phyloP scores from a whole-genome alignment of 225 moss, liverwort and hornwort species.

The Sphagnum contortum region DNA sequence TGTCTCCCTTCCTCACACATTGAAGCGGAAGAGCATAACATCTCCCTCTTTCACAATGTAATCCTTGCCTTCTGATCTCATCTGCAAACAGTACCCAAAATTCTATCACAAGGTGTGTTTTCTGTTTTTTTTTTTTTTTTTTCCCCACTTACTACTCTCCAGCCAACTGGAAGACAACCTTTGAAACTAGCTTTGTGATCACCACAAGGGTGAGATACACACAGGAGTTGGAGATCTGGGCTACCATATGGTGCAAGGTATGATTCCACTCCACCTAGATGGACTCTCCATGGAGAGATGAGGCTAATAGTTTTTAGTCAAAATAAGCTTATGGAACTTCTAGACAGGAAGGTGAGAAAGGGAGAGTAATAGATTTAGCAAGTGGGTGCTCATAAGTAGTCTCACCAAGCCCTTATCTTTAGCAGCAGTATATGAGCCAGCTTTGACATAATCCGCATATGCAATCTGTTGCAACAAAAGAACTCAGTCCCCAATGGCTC shows the following conservation, averaged over 20 bases:
- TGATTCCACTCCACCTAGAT: no score
- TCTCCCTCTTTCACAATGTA: conserved; percentile 93
- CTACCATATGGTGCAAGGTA: no score
- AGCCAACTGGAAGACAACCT: neutral
- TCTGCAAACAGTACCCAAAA: conserved; percentile 24
- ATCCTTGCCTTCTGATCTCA: conserved; percentile 95
- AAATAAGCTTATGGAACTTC: neutral
- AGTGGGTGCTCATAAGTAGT: neutral
- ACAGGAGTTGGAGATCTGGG: no score
- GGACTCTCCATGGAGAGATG: no score
- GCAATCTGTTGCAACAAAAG: conserved; percentile 37
- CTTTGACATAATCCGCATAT: conserved; percentile 76
- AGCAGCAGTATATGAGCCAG: conserved; percentile 58
- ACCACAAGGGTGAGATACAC: neutral
- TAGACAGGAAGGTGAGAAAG: neutral
- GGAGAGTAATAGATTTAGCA: no score
- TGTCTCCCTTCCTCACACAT: conserved; percentile 26
- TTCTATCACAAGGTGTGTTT: neutral
- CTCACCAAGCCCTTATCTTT: conserved; percentile 84
- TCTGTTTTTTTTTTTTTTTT: neutral
- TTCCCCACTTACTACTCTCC: neutral
- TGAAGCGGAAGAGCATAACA: conserved; percentile 96
- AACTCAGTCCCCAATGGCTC: neutral
- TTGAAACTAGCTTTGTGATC: neutral
- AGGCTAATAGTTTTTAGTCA: no score